phyloP scores from a whole-genome alignment of 2,329 filamentous ascomycete genomes.

The Ilyonectria destructans region DNA sequence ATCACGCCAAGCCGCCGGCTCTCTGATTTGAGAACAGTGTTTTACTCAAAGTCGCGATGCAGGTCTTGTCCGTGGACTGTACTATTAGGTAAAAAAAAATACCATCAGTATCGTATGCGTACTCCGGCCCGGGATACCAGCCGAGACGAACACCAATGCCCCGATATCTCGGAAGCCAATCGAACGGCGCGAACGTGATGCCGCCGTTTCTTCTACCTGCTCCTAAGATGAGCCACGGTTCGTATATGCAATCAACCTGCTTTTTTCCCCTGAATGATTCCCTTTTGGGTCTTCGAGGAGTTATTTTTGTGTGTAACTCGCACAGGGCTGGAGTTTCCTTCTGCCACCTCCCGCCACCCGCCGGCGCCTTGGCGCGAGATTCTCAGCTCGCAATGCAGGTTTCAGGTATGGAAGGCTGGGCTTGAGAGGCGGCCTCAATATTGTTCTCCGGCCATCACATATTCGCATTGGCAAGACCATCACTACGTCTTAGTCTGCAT shows the following conservation, averaged over 20 bases:
- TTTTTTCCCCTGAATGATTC: neutral
- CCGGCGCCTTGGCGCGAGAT: neutral
- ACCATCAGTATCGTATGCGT: too few species aligned
- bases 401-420: neutral
- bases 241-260: neutral
- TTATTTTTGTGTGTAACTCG: neutral
- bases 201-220: neutral
- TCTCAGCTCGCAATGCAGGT: neutral
- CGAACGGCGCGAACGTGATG: too few species aligned
- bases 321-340: neutral
- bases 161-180: too few species aligned
- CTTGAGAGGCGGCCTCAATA: neutral
- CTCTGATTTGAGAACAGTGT: too few species aligned
- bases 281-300: neutral
- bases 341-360: neutral
- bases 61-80: too few species aligned
- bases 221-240: neutral
- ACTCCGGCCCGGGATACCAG: too few species aligned
- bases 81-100: too few species aligned
- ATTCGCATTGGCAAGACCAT: too few species aligned
- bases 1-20: too few species aligned
- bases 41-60: too few species aligned
- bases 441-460: neutral
- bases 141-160: too few species aligned
- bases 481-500: too few species aligned